phyloP scores from a whole-genome alignment of 1,284 basidiomycete genomes.

The Lignosus rhinocerotis region DNA sequence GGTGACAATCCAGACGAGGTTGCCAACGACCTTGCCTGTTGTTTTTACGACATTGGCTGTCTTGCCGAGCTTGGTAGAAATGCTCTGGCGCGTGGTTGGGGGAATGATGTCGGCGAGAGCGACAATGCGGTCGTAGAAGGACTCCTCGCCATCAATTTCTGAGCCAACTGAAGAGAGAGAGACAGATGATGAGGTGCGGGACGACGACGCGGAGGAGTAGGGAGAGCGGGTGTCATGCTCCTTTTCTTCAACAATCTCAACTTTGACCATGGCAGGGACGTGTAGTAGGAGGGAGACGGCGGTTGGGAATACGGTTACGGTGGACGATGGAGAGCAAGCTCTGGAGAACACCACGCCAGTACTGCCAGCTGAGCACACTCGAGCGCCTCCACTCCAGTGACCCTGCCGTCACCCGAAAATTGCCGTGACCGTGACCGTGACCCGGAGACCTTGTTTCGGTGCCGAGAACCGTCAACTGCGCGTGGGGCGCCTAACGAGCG shows the following conservation, averaged over 20 bases:
- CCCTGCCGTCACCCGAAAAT: conserved; percentile 3
- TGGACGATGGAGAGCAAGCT: not conserved
- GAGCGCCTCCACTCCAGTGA: not conserved
- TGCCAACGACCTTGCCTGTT: conserved; percentile 76
- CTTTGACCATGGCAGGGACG: conserved; percentile 70
- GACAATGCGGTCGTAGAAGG: conserved; percentile 85
- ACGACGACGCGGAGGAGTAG: conserved; percentile 67
- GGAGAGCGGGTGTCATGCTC: conserved; percentile 57
- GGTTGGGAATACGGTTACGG: conserved; percentile 2
- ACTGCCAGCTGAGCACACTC: not conserved
- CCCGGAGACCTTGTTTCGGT: conserved; percentile 16
- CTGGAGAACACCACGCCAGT: not conserved
- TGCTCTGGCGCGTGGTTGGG: conserved; percentile 80
- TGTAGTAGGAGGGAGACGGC: conserved; percentile 1
- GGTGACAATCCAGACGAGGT: conserved; percentile 92
- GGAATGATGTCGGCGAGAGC: conserved; percentile 96
- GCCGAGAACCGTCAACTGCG: conserved; percentile 21
- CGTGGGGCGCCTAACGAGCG: conserved; percentile 17
- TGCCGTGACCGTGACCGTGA: conserved; percentile 12
- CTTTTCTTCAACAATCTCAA: conserved; percentile 81
- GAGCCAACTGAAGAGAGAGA: conserved; percentile 78
- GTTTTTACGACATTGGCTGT: conserved; percentile 66
- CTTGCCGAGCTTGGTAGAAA: conserved; percentile 61
- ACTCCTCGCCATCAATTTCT: conserved; percentile 71
- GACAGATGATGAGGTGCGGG: conserved; percentile 63